These are phyloP conservation scores for Solanum pinnatisectum DNA, from an alignment of 257 asterid genomes.

Conservation along the genomic window DNA sequence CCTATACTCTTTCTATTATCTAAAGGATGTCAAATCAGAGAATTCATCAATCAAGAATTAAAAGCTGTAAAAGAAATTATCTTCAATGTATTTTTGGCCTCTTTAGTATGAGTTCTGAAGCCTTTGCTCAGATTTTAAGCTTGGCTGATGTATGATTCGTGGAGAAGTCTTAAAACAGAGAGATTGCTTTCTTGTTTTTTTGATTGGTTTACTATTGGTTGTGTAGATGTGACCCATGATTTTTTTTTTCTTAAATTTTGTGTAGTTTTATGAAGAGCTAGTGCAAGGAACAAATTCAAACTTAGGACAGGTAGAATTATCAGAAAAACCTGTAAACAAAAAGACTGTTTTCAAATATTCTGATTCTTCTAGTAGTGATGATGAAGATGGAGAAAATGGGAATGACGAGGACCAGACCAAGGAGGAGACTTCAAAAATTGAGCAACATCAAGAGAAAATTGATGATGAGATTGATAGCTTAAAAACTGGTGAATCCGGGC, in stretches of 20 bases:
- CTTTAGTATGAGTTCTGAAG: background rate
- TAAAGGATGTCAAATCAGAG: background rate
- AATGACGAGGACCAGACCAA: constrained; percentile 19
- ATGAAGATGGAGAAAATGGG: constrained; percentile 3
- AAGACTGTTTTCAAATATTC: constrained; percentile 59
- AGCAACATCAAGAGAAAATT: background rate
- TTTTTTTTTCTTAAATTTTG: background rate
- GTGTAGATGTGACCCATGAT: background rate
- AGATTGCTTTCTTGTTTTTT: background rate
- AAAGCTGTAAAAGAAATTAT: background rate
- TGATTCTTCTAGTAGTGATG: constrained; percentile 51
- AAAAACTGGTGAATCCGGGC: constrained; percentile 2
- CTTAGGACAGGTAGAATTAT: constrained; percentile 20
- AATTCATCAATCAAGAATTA: background rate
- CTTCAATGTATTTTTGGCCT: background rate
- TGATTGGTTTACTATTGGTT: background rate
- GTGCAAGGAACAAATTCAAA: constrained; percentile 41
- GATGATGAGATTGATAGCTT: constrained; percentile 6
- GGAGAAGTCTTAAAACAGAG: background rate
- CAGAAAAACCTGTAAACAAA: constrained; percentile 57
- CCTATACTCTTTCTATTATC: background rate
- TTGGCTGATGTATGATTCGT: background rate
- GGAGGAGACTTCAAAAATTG: background rate
- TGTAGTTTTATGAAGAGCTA: constrained; percentile 81
- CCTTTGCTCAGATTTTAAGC: background rate